Conservation (phyloP, 352 stramenopile species). For the Phytophthora constricta region DNA sequence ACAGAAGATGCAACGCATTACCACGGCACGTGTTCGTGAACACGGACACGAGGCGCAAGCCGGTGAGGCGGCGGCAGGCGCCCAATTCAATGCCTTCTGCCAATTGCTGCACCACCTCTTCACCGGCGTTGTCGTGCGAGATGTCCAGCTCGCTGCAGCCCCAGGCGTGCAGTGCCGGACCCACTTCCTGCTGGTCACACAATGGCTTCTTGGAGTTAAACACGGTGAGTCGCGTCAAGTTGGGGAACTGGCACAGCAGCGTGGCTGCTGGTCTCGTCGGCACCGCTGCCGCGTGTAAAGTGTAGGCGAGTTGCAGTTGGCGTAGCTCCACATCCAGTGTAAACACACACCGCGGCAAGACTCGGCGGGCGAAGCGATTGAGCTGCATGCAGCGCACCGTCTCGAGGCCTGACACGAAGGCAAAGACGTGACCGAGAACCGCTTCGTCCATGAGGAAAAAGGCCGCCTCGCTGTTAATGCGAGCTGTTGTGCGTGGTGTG, state of each 20-base stretch:
- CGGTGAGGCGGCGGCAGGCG: conserved; percentile 59
- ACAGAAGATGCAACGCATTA: conserved; percentile 74
- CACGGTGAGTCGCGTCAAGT: conserved; percentile 64
- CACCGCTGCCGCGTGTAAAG: conserved; percentile 23
- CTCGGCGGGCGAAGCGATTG: conserved; percentile 67
- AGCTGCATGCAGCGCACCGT: conserved; percentile 65
- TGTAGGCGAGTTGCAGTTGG: conserved; percentile 55
- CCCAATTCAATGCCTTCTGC: conserved; percentile 70
- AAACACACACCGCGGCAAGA: conserved; percentile 67
- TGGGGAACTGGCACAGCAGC: conserved; percentile 62
- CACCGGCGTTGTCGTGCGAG: conserved; percentile 74
- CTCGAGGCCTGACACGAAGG: conserved; percentile 69
- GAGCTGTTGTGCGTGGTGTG: conserved; percentile 21
- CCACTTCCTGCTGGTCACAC: conserved; percentile 57
- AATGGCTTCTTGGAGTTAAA: conserved; percentile 63
- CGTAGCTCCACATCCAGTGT: conserved; percentile 62
- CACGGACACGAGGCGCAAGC: conserved; percentile 71
- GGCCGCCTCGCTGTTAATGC: conserved; percentile 24
- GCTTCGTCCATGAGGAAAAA: conserved; percentile 83
- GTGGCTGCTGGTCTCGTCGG: conserved; percentile 36
- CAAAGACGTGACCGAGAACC: conserved; percentile 69
- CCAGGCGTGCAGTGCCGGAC: conserved; percentile 74
- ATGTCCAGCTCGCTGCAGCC: conserved; percentile 82
- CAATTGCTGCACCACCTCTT: conserved; percentile 71
- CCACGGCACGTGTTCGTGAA: conserved; percentile 83